Conservation (phyloP, 208 protist genomes). For the Leishmania tarentolae region DNA sequence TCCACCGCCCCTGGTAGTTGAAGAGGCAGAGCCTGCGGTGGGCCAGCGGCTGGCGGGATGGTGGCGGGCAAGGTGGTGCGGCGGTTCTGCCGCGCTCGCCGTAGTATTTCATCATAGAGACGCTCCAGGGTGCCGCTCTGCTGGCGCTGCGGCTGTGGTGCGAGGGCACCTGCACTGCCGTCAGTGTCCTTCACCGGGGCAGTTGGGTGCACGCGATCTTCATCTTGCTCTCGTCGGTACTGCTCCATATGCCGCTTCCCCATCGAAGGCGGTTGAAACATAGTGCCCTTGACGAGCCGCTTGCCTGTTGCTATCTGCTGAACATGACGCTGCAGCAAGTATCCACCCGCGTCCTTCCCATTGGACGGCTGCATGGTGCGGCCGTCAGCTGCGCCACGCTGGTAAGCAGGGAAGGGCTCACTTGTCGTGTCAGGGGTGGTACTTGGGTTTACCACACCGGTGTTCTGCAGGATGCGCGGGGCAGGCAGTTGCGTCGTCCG, state of each 20-base stretch:
- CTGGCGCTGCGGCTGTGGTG: conserved; percentile 1
- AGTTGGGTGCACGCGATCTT: background rate
- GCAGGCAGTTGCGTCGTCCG: conserved; percentile 20
- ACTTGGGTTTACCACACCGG: background rate
- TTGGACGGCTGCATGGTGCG: background rate
- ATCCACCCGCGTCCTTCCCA: conserved; percentile 11
- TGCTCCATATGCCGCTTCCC: conserved; percentile 4
- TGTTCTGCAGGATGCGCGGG: conserved; percentile 17
- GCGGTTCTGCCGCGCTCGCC: conserved; percentile 20
- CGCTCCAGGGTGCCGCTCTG: background rate
- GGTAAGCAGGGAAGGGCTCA: conserved; percentile 28
- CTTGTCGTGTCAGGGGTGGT: background rate
- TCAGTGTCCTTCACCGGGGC: background rate
- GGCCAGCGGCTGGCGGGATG: background rate
- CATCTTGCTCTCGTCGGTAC: background rate
- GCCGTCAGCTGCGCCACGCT: conserved; percentile 1
- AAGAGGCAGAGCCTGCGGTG: background rate
- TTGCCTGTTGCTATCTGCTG: conserved; percentile 47
- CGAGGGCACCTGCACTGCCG: background rate
- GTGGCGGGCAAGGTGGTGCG: conserved; percentile 20
- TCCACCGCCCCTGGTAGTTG: background rate
- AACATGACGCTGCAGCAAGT: conserved; percentile 54
- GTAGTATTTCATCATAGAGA: conserved; percentile 26
- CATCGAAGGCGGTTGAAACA: conserved; percentile 12
- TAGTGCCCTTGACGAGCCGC: conserved; percentile 30